Percentiles rank a stretch among this genome's conserved stretches.
Conservation (phyloP, 192 early-diverging fungal genomes). For the Mycoemilia scoparia region DNA sequence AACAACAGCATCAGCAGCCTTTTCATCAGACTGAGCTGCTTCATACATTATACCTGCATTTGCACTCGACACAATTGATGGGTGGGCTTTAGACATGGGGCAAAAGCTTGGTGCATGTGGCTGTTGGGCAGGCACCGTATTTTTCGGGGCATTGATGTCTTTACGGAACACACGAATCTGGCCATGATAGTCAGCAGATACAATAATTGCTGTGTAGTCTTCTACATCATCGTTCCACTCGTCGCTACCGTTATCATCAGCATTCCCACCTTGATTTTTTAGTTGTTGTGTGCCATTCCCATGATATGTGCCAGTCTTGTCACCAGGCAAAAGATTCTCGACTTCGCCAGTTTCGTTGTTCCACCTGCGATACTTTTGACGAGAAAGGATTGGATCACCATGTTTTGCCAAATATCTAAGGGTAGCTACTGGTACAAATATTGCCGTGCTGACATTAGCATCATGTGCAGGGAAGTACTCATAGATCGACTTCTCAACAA, state of each 20-base stretch:
- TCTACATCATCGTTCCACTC: conserved; percentile 7
- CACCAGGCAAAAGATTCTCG: conserved; percentile 7
- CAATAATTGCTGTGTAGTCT: conserved; percentile 34
- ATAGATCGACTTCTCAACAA: conserved; percentile 28
- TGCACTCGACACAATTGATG: no score
- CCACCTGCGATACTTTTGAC: conserved; percentile 14
- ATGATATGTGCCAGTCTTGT: conserved; percentile 10
- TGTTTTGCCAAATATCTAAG: conserved; percentile 35
- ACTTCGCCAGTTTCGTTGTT: conserved; percentile 10
- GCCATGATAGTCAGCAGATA: conserved; percentile 40
- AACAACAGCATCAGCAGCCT: no score
- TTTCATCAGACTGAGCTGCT: no score
- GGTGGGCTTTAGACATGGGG: no score
- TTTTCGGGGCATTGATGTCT: conserved; percentile 36
- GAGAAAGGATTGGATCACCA: conserved; percentile 33
- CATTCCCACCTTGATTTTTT: conserved; percentile 1
- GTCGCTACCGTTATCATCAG: not conserved
- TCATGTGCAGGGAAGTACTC: conserved; percentile 38
- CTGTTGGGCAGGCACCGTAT: no score
- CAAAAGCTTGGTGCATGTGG: no score
- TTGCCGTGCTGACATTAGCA: conserved; percentile 33
- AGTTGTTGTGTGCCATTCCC: no score
- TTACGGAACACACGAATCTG: conserved; percentile 46
- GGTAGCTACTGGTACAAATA: conserved; percentile 45
- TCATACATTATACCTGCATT: no score